Evolutionary conservation across 2,329 filamentous ascomycete species (phyloP).

Genomic region (Didymosphaeria variabile): DNA sequence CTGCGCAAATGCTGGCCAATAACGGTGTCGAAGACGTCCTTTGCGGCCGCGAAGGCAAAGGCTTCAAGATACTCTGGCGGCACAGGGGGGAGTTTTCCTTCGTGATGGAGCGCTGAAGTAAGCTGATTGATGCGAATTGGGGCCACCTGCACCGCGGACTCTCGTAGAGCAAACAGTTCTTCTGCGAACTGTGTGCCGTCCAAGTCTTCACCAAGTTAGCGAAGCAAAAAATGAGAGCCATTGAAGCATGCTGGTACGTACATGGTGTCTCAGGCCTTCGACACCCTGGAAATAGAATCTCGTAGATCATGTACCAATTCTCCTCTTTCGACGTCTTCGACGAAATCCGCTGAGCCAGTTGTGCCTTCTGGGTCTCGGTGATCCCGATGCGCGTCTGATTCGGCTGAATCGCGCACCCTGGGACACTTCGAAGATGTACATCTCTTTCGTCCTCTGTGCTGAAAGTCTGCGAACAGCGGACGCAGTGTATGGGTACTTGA

Average conservation of each 20-base stretch:
- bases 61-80: not conserved
- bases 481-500: constrained; percentile 2
- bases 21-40: not conserved
- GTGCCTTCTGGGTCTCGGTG: constrained; percentile 15
- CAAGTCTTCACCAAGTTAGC: not conserved
- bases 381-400: constrained; percentile 4
- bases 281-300: constrained; percentile 11
- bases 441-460: constrained; percentile 1
- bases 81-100: not conserved
- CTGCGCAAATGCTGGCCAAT: not conserved
- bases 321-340: constrained; percentile 14
- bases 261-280: constrained; percentile 10
- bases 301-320: constrained; percentile 18
- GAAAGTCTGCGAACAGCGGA: constrained; percentile 7
- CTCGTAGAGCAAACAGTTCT: constrained; percentile 11
- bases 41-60: not conserved
- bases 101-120: not conserved
- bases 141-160: constrained; percentile 4
- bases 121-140: constrained; percentile 19
- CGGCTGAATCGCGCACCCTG: constrained; percentile 9
- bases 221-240: not conserved
- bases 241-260: not conserved
- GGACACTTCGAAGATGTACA: not conserved
- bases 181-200: constrained; percentile 12
- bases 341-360: constrained; percentile 11